These are phyloP conservation scores for Aspergillus pseudonomiae DNA, from an alignment of 2,329 filamentous ascomycete genomes.

Conservation along the genomic window DNA sequence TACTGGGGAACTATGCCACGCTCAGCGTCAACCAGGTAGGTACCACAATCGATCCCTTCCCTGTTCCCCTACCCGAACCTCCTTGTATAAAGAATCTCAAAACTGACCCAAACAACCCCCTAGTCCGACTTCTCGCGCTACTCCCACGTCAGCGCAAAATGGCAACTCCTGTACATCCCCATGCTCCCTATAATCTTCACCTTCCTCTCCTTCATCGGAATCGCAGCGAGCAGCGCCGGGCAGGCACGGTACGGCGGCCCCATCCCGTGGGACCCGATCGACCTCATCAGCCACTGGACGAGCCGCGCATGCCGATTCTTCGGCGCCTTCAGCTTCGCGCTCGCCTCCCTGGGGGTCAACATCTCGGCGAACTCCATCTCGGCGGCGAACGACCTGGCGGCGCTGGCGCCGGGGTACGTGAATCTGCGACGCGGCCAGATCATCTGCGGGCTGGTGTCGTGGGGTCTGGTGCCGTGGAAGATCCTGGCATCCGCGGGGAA, in stretches of 20 bases:
- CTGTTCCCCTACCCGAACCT: too few relatives aligned
- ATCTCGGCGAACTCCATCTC: conserved; percentile 57
- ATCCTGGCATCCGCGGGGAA: conserved; percentile 62
- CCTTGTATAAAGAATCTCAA: too few relatives aligned
- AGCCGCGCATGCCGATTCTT: conserved; percentile 52
- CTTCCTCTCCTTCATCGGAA: conserved; percentile 55
- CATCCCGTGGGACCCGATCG: conserved; percentile 50
- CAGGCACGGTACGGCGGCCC: conserved; percentile 38
- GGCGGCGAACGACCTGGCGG: conserved; percentile 59
- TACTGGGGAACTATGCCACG: conserved; percentile 56
- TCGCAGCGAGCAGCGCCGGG: conserved; percentile 44
- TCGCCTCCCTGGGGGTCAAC: conserved; percentile 60
- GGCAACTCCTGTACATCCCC: conserved; percentile 55
- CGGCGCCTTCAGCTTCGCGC: conserved; percentile 55
- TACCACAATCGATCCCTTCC: background rate
- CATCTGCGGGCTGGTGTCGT: conserved; percentile 58
- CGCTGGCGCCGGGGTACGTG: conserved; percentile 56
- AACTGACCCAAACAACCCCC: too few relatives aligned
- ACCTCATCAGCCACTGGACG: conserved; percentile 43
- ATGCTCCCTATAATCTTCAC: conserved; percentile 58
- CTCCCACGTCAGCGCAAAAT: conserved; percentile 51
- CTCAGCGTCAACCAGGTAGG: conserved; percentile 52
- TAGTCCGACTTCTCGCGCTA: conserved; percentile 61
- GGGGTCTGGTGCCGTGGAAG: conserved; percentile 68
- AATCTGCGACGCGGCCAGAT: conserved; percentile 62